Evolutionary conservation across 352 stramenopile species (phyloP).

Genomic region (Globisporangium spiculum): DNA sequence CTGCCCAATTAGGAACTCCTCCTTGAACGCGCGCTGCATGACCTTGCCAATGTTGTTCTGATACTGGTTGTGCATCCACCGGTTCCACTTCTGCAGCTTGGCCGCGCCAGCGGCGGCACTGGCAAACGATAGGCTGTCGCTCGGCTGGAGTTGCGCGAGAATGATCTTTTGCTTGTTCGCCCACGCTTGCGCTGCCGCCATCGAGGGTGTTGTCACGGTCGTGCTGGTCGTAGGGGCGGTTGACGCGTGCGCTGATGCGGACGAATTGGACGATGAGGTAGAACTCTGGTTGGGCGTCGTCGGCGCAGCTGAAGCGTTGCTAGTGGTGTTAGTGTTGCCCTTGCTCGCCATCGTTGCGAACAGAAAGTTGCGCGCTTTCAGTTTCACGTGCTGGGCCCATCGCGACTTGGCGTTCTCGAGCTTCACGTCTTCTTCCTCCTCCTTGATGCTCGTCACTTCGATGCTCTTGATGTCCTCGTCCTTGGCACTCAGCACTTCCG

Average conservation of each 20-base stretch:
- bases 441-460: constrained; percentile 82
- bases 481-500: constrained; percentile 64
- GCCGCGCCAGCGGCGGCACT: constrained; percentile 33
- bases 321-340: constrained; percentile 9
- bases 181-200: constrained; percentile 61
- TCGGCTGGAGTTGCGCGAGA: constrained; percentile 45
- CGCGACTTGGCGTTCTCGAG: constrained; percentile 78
- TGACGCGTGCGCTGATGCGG: background rate
- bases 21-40: constrained; percentile 61
- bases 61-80: constrained; percentile 73
- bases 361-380: constrained; percentile 78
- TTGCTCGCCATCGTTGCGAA: constrained; percentile 50
- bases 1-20: constrained; percentile 42
- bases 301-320: background rate
- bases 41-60: constrained; percentile 71
- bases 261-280: background rate
- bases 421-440: constrained; percentile 81
- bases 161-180: constrained; percentile 74
- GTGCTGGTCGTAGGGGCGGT: constrained; percentile 5
- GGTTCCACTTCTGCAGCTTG: constrained; percentile 86
- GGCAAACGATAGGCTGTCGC: constrained; percentile 22
- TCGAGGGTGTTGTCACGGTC: constrained; percentile 32
- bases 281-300: constrained; percentile 5
- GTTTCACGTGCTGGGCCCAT: constrained; percentile 84
- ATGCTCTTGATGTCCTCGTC: constrained; percentile 64